Base-by-base conservation (phyloP, 768 basidiomycete genomes). In the Daedaleopsis nitida region DNA sequence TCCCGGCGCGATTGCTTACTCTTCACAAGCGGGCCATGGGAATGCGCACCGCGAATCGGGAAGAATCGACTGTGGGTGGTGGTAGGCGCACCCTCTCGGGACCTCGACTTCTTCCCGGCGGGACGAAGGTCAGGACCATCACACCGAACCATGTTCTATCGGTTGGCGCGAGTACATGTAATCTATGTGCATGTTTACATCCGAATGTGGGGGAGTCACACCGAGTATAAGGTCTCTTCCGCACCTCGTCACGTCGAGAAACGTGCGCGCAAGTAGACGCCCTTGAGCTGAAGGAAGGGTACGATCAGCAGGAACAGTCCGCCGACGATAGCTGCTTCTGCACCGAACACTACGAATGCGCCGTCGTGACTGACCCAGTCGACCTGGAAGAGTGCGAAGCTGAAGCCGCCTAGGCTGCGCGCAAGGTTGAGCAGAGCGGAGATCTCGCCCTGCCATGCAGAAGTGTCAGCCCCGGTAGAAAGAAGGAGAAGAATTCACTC, bases 341-440 rank as follows among this genome's bases (percentile, higher is more conserved):
- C 75, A 5, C 86, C 86, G 65, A 86, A 82, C 3, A 82, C 81
- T 59, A 86, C 83, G 35, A 87, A 69, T 3, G 86, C 83, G 16
- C 86, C 86, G 58, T 83, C 67, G 60, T 79, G 82, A 17, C 73
- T 66, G 5, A 85, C 85, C 86, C 86, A 87, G 5, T 82, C 81
- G 6, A 87, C 78, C 69, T 88, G 86, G 70, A 83, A 88, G 70
- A 83, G 86, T 0, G 86, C 82, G 19, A 88, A 84, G 48, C 79
- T 79, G 67, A 87, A 87, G 5, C 85, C 85, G 44, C 84, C 84
- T 13, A 86, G 73, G 1, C 74, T 76, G 38, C 86, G 77, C 12
- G 77, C 75, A 19, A 87, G 70, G 64, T 86, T 88, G 62, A 87
- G 72, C 21, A 88, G 72, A 0, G 83, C 81, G 59, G 83, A 83